Conservation (phyloP, 345 rosid species). For the Carallia pectinifolia region DNA sequence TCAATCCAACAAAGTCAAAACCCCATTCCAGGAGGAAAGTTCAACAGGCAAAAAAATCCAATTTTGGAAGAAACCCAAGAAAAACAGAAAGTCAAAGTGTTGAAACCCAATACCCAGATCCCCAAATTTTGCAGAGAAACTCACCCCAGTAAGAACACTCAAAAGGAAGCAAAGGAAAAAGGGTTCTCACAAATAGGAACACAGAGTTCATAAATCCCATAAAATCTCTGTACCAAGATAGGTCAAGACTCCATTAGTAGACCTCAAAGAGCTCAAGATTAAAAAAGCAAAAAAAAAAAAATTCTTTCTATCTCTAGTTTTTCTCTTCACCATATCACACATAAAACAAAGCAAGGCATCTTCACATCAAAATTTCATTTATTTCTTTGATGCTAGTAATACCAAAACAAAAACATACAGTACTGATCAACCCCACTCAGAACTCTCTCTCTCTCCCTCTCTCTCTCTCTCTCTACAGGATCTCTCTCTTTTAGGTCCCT, state of each 20-base stretch:
- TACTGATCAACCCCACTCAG: conserved; percentile 24
- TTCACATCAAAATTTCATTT: conserved; percentile 37
- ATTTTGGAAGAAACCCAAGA: conserved; percentile 42
- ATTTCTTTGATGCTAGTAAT: conserved; percentile 26
- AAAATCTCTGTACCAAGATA: background rate
- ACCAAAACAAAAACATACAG: conserved; percentile 21
- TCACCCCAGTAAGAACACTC: conserved; percentile 13
- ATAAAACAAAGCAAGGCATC: conserved; percentile 31
- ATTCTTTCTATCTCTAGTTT: background rate
- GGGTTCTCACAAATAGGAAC: conserved; percentile 16
- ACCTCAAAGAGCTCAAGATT: conserved; percentile 18
- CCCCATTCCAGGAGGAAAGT: conserved; percentile 25
- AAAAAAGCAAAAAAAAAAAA: conserved; percentile 6
- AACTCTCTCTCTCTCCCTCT: conserved; percentile 28
- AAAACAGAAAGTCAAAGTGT: conserved; percentile 54
- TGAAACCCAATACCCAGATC: conserved; percentile 56
- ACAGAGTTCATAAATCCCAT: conserved; percentile 3
- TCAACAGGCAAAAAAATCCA: conserved; percentile 24
- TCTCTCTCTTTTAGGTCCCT: conserved; percentile 21
- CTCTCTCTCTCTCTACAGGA: conserved; percentile 12
- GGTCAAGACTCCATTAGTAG: conserved; percentile 23
- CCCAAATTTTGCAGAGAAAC: conserved; percentile 35
- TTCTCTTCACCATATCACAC: conserved; percentile 24
- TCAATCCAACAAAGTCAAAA: conserved; percentile 40
- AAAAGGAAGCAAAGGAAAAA: conserved; percentile 15